Base-by-base conservation (phyloP, 257 asterid species). In the Solanum neorickii region DNA sequence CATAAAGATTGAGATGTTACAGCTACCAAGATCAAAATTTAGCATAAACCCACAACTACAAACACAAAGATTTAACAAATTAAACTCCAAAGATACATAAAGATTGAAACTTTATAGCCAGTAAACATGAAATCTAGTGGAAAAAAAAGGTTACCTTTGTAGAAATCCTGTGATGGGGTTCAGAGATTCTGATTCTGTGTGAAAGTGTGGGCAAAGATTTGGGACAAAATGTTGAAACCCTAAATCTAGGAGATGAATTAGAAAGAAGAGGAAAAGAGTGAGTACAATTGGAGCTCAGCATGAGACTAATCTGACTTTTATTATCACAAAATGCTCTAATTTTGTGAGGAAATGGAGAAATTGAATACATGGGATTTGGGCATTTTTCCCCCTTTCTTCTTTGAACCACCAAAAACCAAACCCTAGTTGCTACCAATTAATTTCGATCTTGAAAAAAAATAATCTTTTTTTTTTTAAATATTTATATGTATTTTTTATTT, bases 261-360 rank as follows among this genome's bases (percentile, higher is more conserved):
- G 91, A 84, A 83, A 88, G 92, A 52, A 66, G 87, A 83, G 93
- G 95, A 83, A 88, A 87, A 82, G 94, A 90, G 87, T 88, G 93
- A 85, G 91, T 74, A 90, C 92, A 93, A 91, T 89, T 94, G 73
- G 94, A 90, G 92, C 92, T 90, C 86, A 95, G 94, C 99, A 95
- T 93, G 93, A 94, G 94, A 92, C 87, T 90, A 86, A 20, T 68
- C 59, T 88, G 65, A 14, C 39, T 27, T 29, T 69, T 65, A 70
- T 72, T 47, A 39, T 86, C 72, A 66, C 46, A 47, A 82, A 86
- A 84, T 87, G 87, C 94, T 94, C 93, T 89, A 89, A 88, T 73
- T 78, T 89, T 90, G 87, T 70, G 90, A 89, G 86, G 21, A 77
- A 87, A 89, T 33, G 88, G 73, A 73, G 89, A 39, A 77, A 86